Conservation (phyloP, 148 eudicot species). For the Drosera capensis region DNA sequence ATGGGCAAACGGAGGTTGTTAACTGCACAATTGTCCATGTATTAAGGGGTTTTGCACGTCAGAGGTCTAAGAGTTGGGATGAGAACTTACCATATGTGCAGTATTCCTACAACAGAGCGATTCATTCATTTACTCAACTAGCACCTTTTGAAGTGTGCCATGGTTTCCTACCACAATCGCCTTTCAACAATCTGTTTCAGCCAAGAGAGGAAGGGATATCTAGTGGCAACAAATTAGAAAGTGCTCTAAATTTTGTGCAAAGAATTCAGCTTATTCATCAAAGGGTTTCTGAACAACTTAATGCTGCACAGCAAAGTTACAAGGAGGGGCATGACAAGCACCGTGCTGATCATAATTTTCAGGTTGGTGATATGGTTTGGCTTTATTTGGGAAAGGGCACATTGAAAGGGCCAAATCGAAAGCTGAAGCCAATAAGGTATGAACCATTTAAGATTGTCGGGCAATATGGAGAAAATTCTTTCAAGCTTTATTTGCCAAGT, state of each 20-base stretch:
- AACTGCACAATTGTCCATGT: not conserved
- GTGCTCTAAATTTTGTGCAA: not conserved
- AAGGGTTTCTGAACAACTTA: not conserved
- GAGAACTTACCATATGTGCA: not conserved
- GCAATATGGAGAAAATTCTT: not conserved
- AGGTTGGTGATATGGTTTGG: not conserved
- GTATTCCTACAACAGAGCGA: not conserved
- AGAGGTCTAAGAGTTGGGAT: not conserved
- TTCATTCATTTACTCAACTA: not conserved
- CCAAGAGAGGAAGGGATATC: not conserved
- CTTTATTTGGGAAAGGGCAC: slow-evolving; percentile 1
- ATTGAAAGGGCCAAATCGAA: not conserved
- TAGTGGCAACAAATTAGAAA: not conserved
- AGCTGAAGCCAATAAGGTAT: not conserved
- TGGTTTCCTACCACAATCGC: not conserved
- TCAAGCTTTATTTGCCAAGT: not conserved
- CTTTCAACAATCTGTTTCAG: not conserved
- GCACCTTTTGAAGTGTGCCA: not conserved
- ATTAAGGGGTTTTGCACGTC: not conserved
- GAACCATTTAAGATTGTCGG: not conserved
- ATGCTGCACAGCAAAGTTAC: not conserved
- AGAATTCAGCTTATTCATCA: not conserved
- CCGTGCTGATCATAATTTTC: not conserved
- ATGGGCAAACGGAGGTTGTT: not conserved
- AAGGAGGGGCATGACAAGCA: not conserved